These are phyloP conservation scores for Sclerotinia spermophila DNA, from an alignment of 2,329 filamentous ascomycete genomes.

Conservation along the genomic window DNA sequence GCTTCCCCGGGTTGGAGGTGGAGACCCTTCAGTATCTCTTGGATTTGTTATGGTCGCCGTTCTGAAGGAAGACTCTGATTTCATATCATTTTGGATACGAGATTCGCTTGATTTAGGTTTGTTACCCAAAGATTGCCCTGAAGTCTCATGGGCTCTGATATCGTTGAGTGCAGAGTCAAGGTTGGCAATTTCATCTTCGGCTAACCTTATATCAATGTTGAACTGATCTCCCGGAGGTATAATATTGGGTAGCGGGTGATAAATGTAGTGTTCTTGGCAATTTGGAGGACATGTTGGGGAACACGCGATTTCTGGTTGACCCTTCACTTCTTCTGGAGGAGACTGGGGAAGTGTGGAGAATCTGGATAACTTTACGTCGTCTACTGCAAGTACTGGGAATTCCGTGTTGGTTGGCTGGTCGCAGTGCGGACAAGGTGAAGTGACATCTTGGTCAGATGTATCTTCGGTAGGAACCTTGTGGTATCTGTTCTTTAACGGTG, in stretches of 20 bases:
- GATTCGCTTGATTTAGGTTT: background rate
- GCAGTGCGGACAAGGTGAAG: constrained; percentile 18
- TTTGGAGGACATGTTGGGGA: constrained; percentile 15
- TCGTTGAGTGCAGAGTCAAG: constrained; percentile 3
- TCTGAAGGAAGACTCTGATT: constrained; percentile 16
- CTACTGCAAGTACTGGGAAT: background rate
- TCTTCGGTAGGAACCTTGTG: constrained; percentile 25
- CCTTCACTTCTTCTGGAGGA: constrained; percentile 2
- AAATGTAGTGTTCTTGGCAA: constrained; percentile 15
- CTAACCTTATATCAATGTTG: constrained; percentile 5
- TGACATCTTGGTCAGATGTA: constrained; percentile 24
- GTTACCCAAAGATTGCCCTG: background rate
- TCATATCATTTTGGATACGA: background rate
- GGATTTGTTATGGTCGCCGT: constrained; percentile 13
- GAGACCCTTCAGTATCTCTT: constrained; percentile 16
- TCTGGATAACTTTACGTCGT: background rate
- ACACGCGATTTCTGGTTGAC: constrained; percentile 11
- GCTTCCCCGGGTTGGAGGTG: constrained; percentile 20
- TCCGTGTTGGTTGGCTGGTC: background rate
- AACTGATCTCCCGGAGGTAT: background rate
- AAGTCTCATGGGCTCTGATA: background rate
- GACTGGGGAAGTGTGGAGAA: constrained; percentile 17
- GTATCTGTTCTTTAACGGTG: background rate
- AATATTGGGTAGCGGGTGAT: background rate
- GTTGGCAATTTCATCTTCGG: background rate